Base-by-base conservation (phyloP, 2,329 filamentous ascomycete genomes). In the Fusarium virguliforme region DNA sequence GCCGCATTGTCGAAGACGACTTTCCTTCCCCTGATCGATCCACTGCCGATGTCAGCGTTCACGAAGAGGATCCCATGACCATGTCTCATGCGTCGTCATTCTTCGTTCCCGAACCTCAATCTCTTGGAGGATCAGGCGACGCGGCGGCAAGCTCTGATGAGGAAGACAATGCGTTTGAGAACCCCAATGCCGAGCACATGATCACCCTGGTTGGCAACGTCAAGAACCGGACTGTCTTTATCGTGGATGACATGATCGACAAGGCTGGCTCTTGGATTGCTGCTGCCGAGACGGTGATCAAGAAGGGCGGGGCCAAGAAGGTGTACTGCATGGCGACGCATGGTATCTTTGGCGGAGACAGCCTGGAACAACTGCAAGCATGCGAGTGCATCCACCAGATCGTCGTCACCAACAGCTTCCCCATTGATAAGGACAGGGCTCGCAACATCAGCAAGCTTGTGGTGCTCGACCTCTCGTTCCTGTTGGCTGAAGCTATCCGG, bases 171-270 rank as follows among this genome's bases (percentile, higher is more conserved):
- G 90, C 91, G n/a, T 89, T 95, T 58, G 89, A 92, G 75, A 90
- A 95, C 73, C 90, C 92, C 10, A 91, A 92, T 67, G 86, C 95
- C 24, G 96, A 99, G 83, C 94, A 95, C 78, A 97, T 95, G 85
- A 97, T 99, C 75, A 99, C 96, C 0, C 86, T 99, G n/a, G 96
- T 99, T 13, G 96, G 96, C 67, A 94, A 98, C 76, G 96, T 99
- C 66, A 92, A 91, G 78, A 90, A 94, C 78, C 90, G 94, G 64
- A 91, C 94, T 0, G 96, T 98, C 60, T 92, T 99, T 79, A 94
- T 99, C 67, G 93, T 99, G 55, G 96, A 99, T 80, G 96, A 99
- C 80, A 98, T 99, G 93, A 98, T 99, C 77, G 96, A 99, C 83
- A 98, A 97, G 84, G 91, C 94, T 9, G 94, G 92, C 13, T 97